Base-by-base conservation (phyloP, 768 basidiomycete species). In the Agaricus sinodeliciosus region DNA sequence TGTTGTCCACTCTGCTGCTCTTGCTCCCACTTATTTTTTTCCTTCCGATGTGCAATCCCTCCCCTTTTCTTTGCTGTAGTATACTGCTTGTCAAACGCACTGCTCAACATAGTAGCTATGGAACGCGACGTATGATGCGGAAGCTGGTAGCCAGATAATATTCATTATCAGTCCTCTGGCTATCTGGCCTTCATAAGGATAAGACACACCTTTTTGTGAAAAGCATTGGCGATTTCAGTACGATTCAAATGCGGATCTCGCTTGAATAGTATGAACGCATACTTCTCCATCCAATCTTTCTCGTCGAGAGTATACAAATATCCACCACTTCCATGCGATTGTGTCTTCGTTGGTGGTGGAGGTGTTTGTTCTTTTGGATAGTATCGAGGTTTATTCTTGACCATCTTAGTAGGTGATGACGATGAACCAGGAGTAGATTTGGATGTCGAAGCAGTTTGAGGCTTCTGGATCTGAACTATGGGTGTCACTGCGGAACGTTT, bases 41-140 rank as follows among this genome's bases (percentile, higher is more conserved):
- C 60, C 60, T 83, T 83, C 48, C 81, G 70, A 51, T 66, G 70
- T 13, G 72, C 72, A 51, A 82, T 79, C n/a, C 68, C 69, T 16
- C 77, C 75, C 48, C 69, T 72, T 62, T 80, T 79, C 48, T 75
- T 70, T 48, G 75, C 62, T 4, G 65, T 59, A n/a, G 79, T 81
- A 9, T 85, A 54, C 37, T 72, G 65, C 9, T 68, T 61, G 19
- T 65, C 65, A 9, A 72, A 36, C 49, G 63, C 62, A 48, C 55
- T 55, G 27, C 57, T 41, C 16, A 81, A 46, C 43, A 74, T 71
- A n/a, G 59, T 61, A 28, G 49, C 57, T 84, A 84, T 87, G 12
- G 83, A 84, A 7, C 31, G 61, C 4, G 58, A 11, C 2, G 72
- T 59, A 62, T 87, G 87, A 57, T 82, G 77, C 25, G 82, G 78